Evolutionary conservation across 495 filamentous ascomycete species (phyloP), one percentile per base, ranked within the genome.

Genomic region (Extremus antarcticus): DNA sequence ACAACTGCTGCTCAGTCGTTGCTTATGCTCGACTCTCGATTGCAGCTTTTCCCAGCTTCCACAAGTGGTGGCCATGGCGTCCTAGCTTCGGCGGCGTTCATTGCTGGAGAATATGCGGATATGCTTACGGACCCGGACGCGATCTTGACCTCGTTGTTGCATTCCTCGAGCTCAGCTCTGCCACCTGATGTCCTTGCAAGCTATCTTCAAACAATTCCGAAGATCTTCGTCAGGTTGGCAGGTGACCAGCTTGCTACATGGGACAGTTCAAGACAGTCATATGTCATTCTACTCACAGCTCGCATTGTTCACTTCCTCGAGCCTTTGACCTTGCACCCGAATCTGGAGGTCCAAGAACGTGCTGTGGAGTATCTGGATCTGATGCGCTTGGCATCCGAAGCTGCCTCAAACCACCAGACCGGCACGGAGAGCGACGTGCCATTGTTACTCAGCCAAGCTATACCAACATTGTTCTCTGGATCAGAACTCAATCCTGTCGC

Each of bases 281-380:
- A 81, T 56, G 77, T 84, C 7, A 79, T 82, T 16, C 74, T 98
- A 20, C 74, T 94, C 1, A 78, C 94, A 67, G 82, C 84, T 21
- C 79, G 88, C 23, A 77, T 94, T n/a, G 75, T 92, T 21, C 76
- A 87, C 59, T 85, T 89, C 43, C 72, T 95, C 1, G 90, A 95
- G 50, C 75, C 80, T 0, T 69, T 96, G 23, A 76, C 82, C 0
- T 76, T 79, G 3, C 89, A 95, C 65, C 88, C 94, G 0, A 85
- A 81, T 60, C 73, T 98, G 10, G 92, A 97, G 63, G 88, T 97
- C n/a, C 92, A 98, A 67, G 92, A 97, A 69, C 80, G 94, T 47
- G 83, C 89, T 8, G 90, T 95, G 16, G 91, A 95, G 63, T 94
- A 91, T 61, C 75, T 86, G 1, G 92, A 98, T 62, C 76, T 97